A percentile compares a stretch with the other conserved stretches of the same genome.
Evolutionary conservation across 106 monocot genomes (phyloP).

Genomic region (Xerophyta viscosa): DNA sequence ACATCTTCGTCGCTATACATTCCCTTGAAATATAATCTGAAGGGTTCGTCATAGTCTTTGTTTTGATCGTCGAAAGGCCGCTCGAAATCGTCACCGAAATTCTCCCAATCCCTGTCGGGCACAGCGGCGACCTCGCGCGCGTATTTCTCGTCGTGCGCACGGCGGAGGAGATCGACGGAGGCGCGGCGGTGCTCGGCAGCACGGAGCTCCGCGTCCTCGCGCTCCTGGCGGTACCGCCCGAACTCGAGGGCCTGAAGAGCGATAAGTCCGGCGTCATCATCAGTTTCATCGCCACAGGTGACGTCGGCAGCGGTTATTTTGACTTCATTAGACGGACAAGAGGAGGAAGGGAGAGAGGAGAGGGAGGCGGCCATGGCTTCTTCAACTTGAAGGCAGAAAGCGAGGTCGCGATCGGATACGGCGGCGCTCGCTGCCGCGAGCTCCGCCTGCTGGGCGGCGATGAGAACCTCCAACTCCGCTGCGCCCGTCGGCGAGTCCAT

Average conservation of each 20-base stretch:
- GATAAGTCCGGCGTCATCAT: background rate
- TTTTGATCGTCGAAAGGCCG: constrained; percentile 28
- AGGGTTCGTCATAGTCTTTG: constrained; percentile 17
- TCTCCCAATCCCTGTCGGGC: constrained; percentile 60
- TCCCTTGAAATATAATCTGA: constrained; percentile 58
- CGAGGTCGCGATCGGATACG: constrained; percentile 43
- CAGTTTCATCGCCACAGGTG: background rate
- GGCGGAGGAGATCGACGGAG: constrained; percentile 23
- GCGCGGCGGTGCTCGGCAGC: constrained; percentile 30
- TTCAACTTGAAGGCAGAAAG: constrained; percentile 56
- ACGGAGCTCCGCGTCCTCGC: constrained; percentile 20
- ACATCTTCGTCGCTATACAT: constrained; percentile 17
- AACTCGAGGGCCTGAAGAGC: constrained; percentile 45
- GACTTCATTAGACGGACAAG: constrained; percentile 14
- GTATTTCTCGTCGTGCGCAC: constrained; percentile 54
- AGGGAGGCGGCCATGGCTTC: constrained; percentile 69
- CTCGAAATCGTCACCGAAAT: constrained; percentile 58
- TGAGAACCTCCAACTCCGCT: constrained; percentile 20
- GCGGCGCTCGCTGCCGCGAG: constrained; percentile 20
- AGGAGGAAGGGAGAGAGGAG: constrained; percentile 6
- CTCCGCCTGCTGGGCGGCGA: constrained; percentile 29
- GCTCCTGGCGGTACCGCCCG: constrained; percentile 35
- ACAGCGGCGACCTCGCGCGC: constrained; percentile 47
- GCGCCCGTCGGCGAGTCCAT: constrained; percentile 9
- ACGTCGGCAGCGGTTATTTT: too few relatives aligned